Base-by-base conservation (phyloP, 805 yeast species). In the Blastobotrys mokoenaii region DNA sequence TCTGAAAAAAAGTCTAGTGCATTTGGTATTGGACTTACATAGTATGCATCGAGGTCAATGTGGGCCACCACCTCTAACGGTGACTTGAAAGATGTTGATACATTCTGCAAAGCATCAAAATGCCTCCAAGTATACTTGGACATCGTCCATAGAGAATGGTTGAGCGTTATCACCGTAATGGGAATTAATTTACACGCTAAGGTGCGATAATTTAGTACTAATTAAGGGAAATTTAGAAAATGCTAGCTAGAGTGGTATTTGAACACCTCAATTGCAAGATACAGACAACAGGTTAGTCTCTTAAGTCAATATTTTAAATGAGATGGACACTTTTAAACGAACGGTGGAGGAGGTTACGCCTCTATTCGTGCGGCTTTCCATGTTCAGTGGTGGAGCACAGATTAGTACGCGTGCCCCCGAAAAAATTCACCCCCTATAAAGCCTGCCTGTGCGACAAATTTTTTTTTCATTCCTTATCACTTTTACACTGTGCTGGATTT, bases 41-140 rank as follows among this genome's bases (percentile, higher is more conserved):
- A 93, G 62, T 89, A 93, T 10, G 97, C 97, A 65, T 93, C 95
- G 56, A 87, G 75, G 64, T 93, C 98, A 18, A 93, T 74, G 55
- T 88, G 94, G 6, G 83, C 88, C 33, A 93, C 75, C 18, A 84
- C 83, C 0, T 96, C 71, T 9, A 90, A 66, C 1, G 90, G 86
- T 49, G 88, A 80, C 5, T 57, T 54, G 59, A 75, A 80, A 2
- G 93, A 68, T 10, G 63, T 68, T 10, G 48, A 32, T 8, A 44
- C 17, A 20, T 31, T 40, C 5, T 40, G 34, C 12, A 58, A 47
- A 10, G 46, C 47, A 20, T 51, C 53, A 15, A 57, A 48, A 33
- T 57, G 44, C 17, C 47, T 45, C 25, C 37, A 35, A 11, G 50
- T 43, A 44, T 49, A 55, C 40, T 36, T 33, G 18, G 38, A 22